phyloP scores from a whole-genome alignment of 129 eudicot genomes.

The Centaurea solstitialis region DNA sequence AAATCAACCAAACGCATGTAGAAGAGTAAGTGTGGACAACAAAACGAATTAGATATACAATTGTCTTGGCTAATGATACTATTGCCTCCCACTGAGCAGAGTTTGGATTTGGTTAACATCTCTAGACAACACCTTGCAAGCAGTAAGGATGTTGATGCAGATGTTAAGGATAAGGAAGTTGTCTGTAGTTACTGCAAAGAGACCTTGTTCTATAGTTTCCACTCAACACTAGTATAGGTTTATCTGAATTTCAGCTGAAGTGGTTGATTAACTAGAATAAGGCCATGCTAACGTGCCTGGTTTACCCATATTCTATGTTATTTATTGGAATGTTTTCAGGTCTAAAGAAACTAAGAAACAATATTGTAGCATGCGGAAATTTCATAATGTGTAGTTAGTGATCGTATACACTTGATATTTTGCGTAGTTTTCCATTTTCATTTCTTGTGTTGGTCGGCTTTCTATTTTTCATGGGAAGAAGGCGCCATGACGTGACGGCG shows the following conservation, averaged over 20 bases:
- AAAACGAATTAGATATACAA: neutral
- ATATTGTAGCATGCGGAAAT: neutral
- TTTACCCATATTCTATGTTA: neutral
- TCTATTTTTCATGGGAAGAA: neutral
- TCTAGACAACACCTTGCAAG: neutral
- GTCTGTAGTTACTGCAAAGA: neutral
- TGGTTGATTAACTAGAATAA: neutral
- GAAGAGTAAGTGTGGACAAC: neutral
- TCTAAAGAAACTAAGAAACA: neutral
- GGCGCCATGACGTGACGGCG: neutral
- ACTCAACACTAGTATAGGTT: neutral
- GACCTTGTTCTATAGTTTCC: conserved; percentile 10
- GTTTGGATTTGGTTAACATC: neutral
- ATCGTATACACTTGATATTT: neutral
- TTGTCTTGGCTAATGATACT: neutral
- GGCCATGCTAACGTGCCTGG: neutral
- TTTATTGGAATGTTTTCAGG: neutral
- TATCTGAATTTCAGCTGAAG: neutral
- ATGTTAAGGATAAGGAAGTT: neutral
- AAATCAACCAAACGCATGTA: no score
- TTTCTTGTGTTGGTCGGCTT: neutral
- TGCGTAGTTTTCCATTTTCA: neutral
- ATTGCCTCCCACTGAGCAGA: no score
- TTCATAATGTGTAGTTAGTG: neutral
- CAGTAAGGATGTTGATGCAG: neutral